These are phyloP conservation scores for Dalbergia cochinchinensis DNA, from an alignment of 306 rosid species.

Conservation along the genomic window DNA sequence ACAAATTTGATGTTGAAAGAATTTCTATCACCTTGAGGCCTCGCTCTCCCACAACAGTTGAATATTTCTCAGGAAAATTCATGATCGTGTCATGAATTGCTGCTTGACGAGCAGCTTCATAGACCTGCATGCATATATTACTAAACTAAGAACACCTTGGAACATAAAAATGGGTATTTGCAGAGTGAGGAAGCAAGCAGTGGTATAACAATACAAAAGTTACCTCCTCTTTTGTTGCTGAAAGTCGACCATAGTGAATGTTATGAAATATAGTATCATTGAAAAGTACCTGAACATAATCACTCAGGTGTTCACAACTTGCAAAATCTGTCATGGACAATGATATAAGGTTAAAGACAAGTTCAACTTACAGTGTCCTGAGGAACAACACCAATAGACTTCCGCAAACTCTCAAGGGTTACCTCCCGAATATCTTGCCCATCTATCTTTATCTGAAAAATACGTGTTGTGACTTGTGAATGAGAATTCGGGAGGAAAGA, in stretches of 20 bases:
- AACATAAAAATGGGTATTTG: constrained; percentile 38
- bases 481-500: constrained; percentile 23
- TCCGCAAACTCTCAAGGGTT: constrained; percentile 86
- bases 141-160: constrained; percentile 43
- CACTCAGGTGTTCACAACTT: constrained; percentile 48
- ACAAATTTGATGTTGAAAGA: too few species aligned
- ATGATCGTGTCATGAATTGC: constrained; percentile 93
- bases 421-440: constrained; percentile 84
- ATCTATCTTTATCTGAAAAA: constrained; percentile 81
- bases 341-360: constrained; percentile 16
- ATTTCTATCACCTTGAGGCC: constrained; percentile 88
- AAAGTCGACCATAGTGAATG: constrained; percentile 89
- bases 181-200: constrained; percentile 35
- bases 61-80: constrained; percentile 84
- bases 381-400: constrained; percentile 92
- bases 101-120: constrained; percentile 90
- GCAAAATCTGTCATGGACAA: constrained; percentile 35
- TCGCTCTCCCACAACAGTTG: constrained; percentile 94
- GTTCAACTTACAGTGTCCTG: constrained; percentile 85
- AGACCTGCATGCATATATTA: constrained; percentile 64
- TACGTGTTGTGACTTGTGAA: constrained; percentile 3
- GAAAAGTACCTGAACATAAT: constrained; percentile 82
- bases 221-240: constrained; percentile 93
- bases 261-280: constrained; percentile 94
- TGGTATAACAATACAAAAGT: constrained; percentile 37